A percentile compares a stretch with the other conserved stretches of the same genome.
Evolutionary conservation across 345 rosid species (phyloP).

Genomic region (Corchorus olitorius): DNA sequence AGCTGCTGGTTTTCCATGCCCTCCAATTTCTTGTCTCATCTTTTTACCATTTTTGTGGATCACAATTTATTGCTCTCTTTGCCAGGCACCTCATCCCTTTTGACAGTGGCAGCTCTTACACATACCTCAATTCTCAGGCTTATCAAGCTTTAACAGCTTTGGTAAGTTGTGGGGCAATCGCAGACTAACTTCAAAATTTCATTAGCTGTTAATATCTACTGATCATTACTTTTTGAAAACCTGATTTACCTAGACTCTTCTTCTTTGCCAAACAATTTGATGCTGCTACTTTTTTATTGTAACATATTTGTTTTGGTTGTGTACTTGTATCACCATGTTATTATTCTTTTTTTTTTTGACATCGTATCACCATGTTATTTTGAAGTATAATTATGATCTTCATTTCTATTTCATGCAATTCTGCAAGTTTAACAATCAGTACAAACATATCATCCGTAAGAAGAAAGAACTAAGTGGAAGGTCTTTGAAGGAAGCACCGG

Average conservation of each 20-base stretch:
- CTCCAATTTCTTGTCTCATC: background rate
- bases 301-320: too few relatives aligned
- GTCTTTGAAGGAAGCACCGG: constrained; percentile 58
- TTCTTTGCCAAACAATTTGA: background rate
- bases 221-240: background rate
- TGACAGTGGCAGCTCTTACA: constrained; percentile 94
- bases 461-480: constrained; percentile 52
- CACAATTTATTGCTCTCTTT: background rate
- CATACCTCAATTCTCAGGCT: constrained; percentile 68
- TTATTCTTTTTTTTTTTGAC: too few relatives aligned
- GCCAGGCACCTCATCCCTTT: constrained; percentile 65
- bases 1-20: background rate
- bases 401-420: too few relatives aligned
- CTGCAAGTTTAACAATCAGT: background rate
- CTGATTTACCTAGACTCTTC: background rate
- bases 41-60: background rate
- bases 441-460: background rate
- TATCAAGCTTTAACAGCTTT: constrained; percentile 48
- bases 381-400: too few relatives aligned
- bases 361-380: too few relatives aligned
- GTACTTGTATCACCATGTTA: too few relatives aligned
- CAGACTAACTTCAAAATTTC: background rate
- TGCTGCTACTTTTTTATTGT: background rate
- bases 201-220: background rate
- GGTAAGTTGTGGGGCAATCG: constrained; percentile 47